These are phyloP conservation scores for Triticum monococcum DNA, from an alignment of 176 grass and related monocot species.

Conservation along the genomic window DNA sequence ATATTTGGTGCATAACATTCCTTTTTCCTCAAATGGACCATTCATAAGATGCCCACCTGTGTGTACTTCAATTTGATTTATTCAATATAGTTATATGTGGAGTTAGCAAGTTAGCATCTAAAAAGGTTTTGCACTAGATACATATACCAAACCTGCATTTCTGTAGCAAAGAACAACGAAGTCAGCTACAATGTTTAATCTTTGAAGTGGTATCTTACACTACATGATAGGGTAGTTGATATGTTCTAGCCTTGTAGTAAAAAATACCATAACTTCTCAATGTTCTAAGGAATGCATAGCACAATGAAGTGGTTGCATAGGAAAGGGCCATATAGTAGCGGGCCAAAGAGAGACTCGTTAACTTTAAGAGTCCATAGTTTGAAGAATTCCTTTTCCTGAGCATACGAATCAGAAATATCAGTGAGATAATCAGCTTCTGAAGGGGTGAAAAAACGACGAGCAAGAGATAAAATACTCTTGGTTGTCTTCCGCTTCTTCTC, in stretches of 20 bases:
- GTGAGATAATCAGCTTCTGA: no score
- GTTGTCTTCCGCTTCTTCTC: no score
- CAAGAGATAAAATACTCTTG: no score
- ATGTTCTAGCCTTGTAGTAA: not conserved
- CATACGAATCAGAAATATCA: no score
- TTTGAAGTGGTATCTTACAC: not conserved
- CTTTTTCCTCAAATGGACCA: not conserved
- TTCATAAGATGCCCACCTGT: not conserved
- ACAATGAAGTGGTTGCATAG: not conserved
- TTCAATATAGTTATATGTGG: not conserved
- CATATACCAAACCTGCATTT: not conserved
- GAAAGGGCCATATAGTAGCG: not conserved
- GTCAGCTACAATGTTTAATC: not conserved
- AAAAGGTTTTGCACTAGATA: not conserved
- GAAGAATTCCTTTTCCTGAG: no score
- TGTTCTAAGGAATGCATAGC: constrained; percentile 3
- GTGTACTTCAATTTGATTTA: not conserved
- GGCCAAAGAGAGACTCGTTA: no score
- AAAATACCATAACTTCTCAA: not conserved
- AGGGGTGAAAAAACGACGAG: no score
- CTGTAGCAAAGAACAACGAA: not conserved
- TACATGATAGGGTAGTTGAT: not conserved
- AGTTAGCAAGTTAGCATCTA: not conserved
- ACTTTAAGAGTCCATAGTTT: no score
- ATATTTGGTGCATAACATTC: not conserved